Percentiles rank a stretch among this genome's conserved stretches.
Evolutionary conservation across 208 protist species (phyloP).

Genomic region (Trypanosoma lewisi): DNA sequence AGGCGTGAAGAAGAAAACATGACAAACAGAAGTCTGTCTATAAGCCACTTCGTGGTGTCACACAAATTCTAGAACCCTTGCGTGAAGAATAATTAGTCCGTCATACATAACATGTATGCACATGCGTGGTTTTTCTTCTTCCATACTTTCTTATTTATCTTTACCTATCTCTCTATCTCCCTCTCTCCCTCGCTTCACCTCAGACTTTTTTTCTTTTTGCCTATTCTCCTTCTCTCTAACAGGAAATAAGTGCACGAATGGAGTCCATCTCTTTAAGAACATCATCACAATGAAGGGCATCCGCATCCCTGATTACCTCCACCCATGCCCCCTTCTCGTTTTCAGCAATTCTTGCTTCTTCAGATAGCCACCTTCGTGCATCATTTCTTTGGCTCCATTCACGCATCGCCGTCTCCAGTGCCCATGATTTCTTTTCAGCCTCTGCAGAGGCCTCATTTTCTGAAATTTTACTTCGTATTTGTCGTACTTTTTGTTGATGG

Average conservation of each 20-base stretch:
- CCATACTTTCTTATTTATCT: too few species aligned
- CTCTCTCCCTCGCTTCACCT: too few species aligned
- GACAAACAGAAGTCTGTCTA: too few species aligned
- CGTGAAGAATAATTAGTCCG: too few species aligned
- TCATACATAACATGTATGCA: too few species aligned
- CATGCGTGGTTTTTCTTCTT: too few species aligned
- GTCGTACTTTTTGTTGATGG: conserved; percentile 43
- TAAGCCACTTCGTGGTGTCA: too few species aligned
- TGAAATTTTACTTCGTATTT: conserved; percentile 42
- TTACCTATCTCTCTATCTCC: too few species aligned
- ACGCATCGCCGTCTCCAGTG: conserved; percentile 62
- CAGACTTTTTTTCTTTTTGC: too few species aligned
- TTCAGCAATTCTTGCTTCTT: conserved; percentile 60
- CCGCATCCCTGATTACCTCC: conserved; percentile 66
- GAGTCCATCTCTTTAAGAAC: conserved; percentile 40
- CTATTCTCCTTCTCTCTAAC: conserved; percentile 18
- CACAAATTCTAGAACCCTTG: too few species aligned
- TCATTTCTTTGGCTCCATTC: conserved; percentile 67
- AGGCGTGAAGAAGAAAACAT: too few species aligned
- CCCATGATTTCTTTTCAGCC: conserved; percentile 78
- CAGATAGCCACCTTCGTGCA: conserved; percentile 45
- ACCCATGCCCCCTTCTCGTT: conserved; percentile 65
- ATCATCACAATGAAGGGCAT: conserved; percentile 42
- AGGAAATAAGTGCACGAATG: conserved; percentile 30
- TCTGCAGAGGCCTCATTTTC: conserved; percentile 48